Base-by-base conservation (phyloP, 257 asterid species). In the Solanum piurae region DNA sequence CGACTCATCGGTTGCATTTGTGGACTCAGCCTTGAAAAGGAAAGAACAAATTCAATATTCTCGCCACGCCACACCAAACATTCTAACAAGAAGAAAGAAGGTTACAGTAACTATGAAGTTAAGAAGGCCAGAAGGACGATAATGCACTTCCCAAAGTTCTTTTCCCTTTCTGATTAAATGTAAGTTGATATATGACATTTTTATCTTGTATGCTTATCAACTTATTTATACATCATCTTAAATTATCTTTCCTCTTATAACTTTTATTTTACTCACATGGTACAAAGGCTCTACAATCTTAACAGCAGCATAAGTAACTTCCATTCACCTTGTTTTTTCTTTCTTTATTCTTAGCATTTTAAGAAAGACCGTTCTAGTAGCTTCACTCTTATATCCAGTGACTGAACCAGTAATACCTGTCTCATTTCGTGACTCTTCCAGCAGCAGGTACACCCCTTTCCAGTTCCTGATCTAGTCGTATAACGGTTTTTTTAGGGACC, bases 1-100 rank as follows among this genome's bases (percentile, higher is more conserved):
- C 1, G 98, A 96, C 68, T 96, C 98, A 42, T 94, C 93, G 3
- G 96, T 93, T 49, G 96, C 98, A 64, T 91, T 93, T 86, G 96
- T 93, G 2, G 98, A 93, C 89, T 96, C 97, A 1, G 98, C 98
- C 98, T 96, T 92, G 37, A 84, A 27, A 58, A 55, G 31, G 86
- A 49, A 18, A 82, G 44, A 11, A 82, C 31, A 18, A 49, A 29
- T 29, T 49, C 86, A 49, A 31, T 49, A 52, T 82, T 82, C 20
- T 18, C 29, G 4, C 20, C 44, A 18, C 4, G 0, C 20, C 20
- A 82, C 66, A 82, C 68, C 31, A 2, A 82, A 49, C 40, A 82
- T 49, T 29, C 85, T 33, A 9, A 49, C 44, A 46, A 42, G 38
- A 42, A 42, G 84, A 79, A 79, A 42, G 60, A 40, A 14, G 36